Conservation (phyloP, 345 rosid genomes). For the Melastoma malabathricum region DNA sequence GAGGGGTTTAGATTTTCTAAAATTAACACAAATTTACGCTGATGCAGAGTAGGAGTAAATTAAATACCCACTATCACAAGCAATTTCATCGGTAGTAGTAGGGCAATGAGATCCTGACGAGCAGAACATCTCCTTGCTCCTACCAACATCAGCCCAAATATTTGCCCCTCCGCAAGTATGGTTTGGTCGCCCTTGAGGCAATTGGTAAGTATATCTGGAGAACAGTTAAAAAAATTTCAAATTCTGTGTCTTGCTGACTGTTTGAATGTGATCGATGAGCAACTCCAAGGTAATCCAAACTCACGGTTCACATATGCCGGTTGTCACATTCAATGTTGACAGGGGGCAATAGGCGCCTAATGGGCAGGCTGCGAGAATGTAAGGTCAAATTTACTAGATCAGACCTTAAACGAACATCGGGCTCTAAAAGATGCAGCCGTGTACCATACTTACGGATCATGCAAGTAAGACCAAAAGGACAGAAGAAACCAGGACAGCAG, state of each 20-base stretch:
- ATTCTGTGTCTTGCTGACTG: background rate
- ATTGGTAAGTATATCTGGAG: constrained; percentile 71
- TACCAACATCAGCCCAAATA: constrained; percentile 67
- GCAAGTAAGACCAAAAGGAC: constrained; percentile 86
- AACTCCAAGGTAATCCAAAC: constrained; percentile 11
- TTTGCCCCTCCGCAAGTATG: constrained; percentile 96
- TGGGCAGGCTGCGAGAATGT: constrained; percentile 44
- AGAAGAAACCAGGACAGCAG: constrained; percentile 91
- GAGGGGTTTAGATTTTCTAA: too few relatives aligned
- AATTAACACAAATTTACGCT: too few relatives aligned
- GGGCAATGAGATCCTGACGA: constrained; percentile 53
- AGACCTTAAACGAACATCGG: constrained; percentile 10
- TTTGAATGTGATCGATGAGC: background rate
- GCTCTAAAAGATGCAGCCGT: background rate
- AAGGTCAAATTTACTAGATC: too few relatives aligned
- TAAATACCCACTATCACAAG: constrained; percentile 51
- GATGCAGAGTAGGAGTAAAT: background rate
- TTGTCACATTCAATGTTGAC: constrained; percentile 29
- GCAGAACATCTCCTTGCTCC: constrained; percentile 69
- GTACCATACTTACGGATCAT: constrained; percentile 67
- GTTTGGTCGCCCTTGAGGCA: constrained; percentile 54
- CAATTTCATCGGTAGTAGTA: constrained; percentile 17
- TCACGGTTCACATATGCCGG: constrained; percentile 64
- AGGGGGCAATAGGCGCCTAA: constrained; percentile 55
- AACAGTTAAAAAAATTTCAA: background rate